Conservation (phyloP, 2,329 filamentous ascomycete species). For the Colletotrichum chlorophyti region DNA sequence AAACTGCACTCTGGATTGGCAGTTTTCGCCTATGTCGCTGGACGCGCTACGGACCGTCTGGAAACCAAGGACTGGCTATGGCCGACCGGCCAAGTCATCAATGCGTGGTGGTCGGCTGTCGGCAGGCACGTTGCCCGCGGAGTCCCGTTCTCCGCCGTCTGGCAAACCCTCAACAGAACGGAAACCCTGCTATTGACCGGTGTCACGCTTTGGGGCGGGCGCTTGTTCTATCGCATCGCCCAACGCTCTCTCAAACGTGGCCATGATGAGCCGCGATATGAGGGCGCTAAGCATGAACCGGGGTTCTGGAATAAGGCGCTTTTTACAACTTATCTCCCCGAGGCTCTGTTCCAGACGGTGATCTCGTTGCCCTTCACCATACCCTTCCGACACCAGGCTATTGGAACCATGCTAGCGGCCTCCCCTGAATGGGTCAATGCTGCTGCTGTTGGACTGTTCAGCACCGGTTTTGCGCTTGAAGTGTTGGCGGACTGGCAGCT, state of each 20-base stretch:
- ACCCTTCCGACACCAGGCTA: conserved; percentile 52
- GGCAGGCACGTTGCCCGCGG: conserved; percentile 54
- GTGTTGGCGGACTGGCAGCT: conserved; percentile 63
- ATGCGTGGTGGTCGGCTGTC: conserved; percentile 66
- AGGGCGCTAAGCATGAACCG: conserved; percentile 51
- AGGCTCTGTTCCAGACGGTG: conserved; percentile 60
- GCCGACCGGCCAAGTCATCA: conserved; percentile 59
- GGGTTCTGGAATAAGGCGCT: conserved; percentile 64
- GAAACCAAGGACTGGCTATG: conserved; percentile 67
- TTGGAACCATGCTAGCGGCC: background rate
- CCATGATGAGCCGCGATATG: conserved; percentile 61
- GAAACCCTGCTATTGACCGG: conserved; percentile 61
- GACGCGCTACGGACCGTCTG: conserved; percentile 56
- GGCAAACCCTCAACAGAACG: conserved; percentile 55
- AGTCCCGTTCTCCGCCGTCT: conserved; percentile 51
- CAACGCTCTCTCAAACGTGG: conserved; percentile 55
- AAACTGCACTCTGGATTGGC: conserved; percentile 58
- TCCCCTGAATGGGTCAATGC: conserved; percentile 37
- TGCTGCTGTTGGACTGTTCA: conserved; percentile 60
- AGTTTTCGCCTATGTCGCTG: conserved; percentile 56
- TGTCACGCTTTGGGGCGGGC: conserved; percentile 62
- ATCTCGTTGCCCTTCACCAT: conserved; percentile 63
- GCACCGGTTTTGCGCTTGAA: conserved; percentile 61
- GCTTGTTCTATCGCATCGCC: conserved; percentile 61
- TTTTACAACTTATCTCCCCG: conserved; percentile 60